Conservation (phyloP, 1,284 basidiomycete genomes). For the Cryptococcus sp. region DNA sequence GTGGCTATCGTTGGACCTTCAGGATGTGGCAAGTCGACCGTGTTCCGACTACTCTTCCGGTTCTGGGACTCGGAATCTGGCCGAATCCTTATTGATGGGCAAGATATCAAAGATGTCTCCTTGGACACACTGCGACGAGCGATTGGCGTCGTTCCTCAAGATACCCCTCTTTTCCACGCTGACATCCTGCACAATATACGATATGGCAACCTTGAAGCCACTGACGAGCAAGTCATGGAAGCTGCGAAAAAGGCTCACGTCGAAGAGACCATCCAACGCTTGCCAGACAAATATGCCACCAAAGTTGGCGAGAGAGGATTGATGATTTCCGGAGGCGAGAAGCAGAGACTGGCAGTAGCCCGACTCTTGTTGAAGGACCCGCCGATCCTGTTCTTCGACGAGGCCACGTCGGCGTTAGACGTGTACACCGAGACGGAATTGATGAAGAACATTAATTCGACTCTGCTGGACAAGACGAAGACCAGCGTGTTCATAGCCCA, state of each 20-base stretch:
- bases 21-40: conserved; percentile 96
- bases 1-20: conserved; percentile 95
- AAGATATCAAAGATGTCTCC: conserved; percentile 75
- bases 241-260: conserved; percentile 86
- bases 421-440: conserved; percentile 91
- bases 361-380: conserved; percentile 91
- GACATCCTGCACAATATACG: conserved; percentile 93
- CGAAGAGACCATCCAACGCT: conserved; percentile 71
- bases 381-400: conserved; percentile 94
- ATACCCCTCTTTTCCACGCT: conserved; percentile 95
- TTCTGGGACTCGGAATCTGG: conserved; percentile 88
- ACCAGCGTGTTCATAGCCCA: conserved; percentile 97
- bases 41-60: conserved; percentile 89
- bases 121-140: conserved; percentile 70
- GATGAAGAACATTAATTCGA: conserved; percentile 89
- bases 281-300: conserved; percentile 85
- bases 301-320: conserved; percentile 93
- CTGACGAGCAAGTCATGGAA: conserved; percentile 81
- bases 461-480: conserved; percentile 70
- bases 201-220: conserved; percentile 86
- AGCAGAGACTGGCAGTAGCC: conserved; percentile 92
- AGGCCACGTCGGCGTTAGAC: conserved; percentile 96
- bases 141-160: conserved; percentile 95
- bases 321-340: conserved; percentile 98
- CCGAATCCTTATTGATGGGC: conserved; percentile 71